Conservation (phyloP, 495 filamentous ascomycete genomes). For the Evansstolkia leycettana region DNA sequence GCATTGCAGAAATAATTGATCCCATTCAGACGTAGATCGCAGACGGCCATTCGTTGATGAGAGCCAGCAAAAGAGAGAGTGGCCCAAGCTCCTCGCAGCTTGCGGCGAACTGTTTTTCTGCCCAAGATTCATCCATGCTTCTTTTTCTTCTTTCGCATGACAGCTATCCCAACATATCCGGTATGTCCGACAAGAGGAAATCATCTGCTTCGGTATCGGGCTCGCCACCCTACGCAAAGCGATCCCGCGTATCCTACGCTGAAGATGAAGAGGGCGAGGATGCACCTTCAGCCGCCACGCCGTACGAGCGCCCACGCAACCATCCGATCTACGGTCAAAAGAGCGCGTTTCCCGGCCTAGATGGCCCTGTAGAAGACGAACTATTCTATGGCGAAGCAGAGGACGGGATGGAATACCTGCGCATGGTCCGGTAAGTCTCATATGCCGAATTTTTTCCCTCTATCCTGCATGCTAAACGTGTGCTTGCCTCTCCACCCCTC, state of each 20-base stretch:
- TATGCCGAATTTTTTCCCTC: constrained; percentile 3
- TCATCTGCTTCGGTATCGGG: constrained; percentile 9
- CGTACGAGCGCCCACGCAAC: constrained; percentile 33
- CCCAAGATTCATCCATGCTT: background rate
- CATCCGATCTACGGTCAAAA: constrained; percentile 66
- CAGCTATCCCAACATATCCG: constrained; percentile 4
- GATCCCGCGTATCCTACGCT: constrained; percentile 17
- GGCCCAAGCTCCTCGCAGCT: constrained; percentile 1
- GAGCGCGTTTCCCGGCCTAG: constrained; percentile 64
- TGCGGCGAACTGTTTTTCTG: background rate
- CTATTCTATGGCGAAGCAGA: constrained; percentile 37
- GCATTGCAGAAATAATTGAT: too few relatives aligned
- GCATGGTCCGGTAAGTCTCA: constrained; percentile 62
- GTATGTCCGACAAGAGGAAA: constrained; percentile 27
- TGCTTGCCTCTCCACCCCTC: constrained; percentile 14
- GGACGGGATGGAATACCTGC: constrained; percentile 64
- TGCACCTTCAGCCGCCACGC: constrained; percentile 1
- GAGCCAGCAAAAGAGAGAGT: too few relatives aligned
- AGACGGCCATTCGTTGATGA: too few relatives aligned
- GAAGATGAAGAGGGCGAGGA: constrained; percentile 15
- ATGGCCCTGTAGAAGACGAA: constrained; percentile 36
- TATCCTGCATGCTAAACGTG: constrained; percentile 15
- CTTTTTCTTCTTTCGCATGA: background rate
- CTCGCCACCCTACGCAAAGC: constrained; percentile 13
- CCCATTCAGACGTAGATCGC: too few relatives aligned